Base-by-base conservation (phyloP, 768 basidiomycete genomes). In the Termitomyces sp. region DNA sequence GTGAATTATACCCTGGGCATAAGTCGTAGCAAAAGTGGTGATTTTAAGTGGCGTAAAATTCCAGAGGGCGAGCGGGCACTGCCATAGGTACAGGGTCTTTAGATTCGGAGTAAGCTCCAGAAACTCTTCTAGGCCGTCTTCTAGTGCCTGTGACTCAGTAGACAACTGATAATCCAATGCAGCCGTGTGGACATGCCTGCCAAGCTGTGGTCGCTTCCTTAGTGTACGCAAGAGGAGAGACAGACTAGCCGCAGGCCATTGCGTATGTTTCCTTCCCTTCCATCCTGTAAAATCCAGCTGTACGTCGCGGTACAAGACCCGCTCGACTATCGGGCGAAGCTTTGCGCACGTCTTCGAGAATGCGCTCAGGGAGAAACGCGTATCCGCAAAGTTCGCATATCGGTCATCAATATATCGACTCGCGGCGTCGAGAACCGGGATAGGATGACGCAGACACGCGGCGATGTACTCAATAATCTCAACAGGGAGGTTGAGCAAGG, bases 401-500 rank as follows among this genome's bases (percentile, higher is more conserved):
- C 66, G 65, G 30, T 70, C 66, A 24, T 65, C 60, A 53, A 71
- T 66, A 56, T 65, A 71, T 6, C 65, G 57, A n/a, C 64, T 65
- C 35, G 67, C 66, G 5, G 62, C 55, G 28, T 70, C 63, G 16
- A 68, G 57, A 28, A 56, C 47, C 5, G 52, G 62, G 3, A 53
- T 33, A 20, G 65, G 61, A 33, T 64, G 61, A 55, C 66, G 66
- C 10, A 69, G 51, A 18, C 56, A 65, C 2, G 59, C 43, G 22
- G 70, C 69, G 35, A 68, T 69, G 22, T 63, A 62, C 46, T 71
- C 69, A 35, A 71, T 59, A 24, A 71, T 66, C 33, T 71, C 70
- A 7, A 51, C 44, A 0, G 69, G 70, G 1, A 71, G 65, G 41
- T 69, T 67, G n/a, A 70, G 64, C 32, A 70, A 58, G n/a, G 61